Base-by-base conservation (phyloP, 2,329 filamentous ascomycete species). In the Aspergillus sp. region DNA sequence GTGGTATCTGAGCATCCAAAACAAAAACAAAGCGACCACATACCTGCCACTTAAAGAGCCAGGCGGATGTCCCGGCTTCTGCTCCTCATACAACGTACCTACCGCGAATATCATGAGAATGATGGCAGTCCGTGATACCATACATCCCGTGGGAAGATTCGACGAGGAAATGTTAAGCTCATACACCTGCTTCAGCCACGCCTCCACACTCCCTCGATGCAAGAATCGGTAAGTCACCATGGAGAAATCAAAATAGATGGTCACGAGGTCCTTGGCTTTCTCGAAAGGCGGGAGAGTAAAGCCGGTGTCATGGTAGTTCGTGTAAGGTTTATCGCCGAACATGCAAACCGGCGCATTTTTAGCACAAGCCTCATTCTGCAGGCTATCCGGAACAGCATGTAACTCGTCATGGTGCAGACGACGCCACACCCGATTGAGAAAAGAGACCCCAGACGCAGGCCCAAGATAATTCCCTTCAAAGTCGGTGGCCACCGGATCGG, bases 371-470 rank as follows among this genome's bases (percentile, higher is more conserved):
- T 71, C 69, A 53, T 65, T 62, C 19, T 64, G 61, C 34, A 66
- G 47, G 14, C 60, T 59, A 49, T 63, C 61, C 0, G 67, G 66
- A 23, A 68, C 63, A 3, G 66, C 63, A 0, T 66, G 69, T 16
- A 58, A 68, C 38, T 73, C 74, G 77, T 85, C 47, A 78, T 85
- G 43, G 76, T 85, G 57, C 62, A 89, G 50, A 77, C 87, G 71
- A 77, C 87, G 67, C 85, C 88, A 76, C 78, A 87, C 75, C 77
- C 87, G 84, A 68, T 88, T 58, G 75, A 89, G 69, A 72, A 87
- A 77, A 59, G 81, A 72, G 61, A 79, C 65, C 41, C 77, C 63
- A 63, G 81, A 76, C 3, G 81, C 78, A 13, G 78, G 76, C 9
- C 81, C 81, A n/a, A 81, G 72, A 55, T 81, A 80, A 47, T 84